Conservation (phyloP, 2,329 filamentous ascomycete genomes). For the Tolypocladium cylindrosporum region DNA sequence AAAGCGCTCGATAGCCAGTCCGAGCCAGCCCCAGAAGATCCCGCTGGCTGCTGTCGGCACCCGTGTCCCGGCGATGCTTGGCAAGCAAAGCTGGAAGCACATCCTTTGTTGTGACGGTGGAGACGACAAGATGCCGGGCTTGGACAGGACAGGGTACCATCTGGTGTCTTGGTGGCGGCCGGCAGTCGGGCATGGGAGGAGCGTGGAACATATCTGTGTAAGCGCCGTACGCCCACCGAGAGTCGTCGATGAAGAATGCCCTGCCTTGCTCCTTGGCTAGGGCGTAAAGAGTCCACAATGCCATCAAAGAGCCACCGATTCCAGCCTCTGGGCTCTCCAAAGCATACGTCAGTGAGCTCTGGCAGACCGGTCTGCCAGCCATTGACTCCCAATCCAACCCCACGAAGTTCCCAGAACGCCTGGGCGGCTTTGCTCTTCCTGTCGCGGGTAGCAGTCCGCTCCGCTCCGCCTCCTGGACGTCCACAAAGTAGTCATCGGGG, state of each 20-base stretch:
- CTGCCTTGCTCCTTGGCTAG: conserved; percentile 64
- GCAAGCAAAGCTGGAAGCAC: conserved; percentile 49
- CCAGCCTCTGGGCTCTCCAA: conserved; percentile 66
- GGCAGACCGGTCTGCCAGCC: conserved; percentile 48
- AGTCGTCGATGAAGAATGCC: conserved; percentile 77
- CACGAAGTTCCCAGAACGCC: conserved; percentile 34
- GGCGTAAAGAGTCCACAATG: conserved; percentile 76
- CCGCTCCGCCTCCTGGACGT: conserved; percentile 61
- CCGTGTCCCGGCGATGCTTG: conserved; percentile 17
- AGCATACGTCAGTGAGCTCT: conserved; percentile 65
- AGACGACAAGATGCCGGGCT: conserved; percentile 66
- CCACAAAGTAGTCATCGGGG: conserved; percentile 60
- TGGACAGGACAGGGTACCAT: conserved; percentile 72
- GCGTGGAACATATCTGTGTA: conserved; percentile 64
- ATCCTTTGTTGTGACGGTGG: conserved; percentile 53
- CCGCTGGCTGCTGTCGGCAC: conserved; percentile 20
- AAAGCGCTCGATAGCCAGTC: conserved; percentile 63
- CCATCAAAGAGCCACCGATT: conserved; percentile 65
- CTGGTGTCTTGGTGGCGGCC: conserved; percentile 61
- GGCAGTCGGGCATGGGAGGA: conserved; percentile 55
- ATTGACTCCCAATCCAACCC: conserved; percentile 34
- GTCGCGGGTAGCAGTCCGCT: conserved; percentile 47
- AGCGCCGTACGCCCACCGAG: conserved; percentile 70
- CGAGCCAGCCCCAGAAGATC: conserved; percentile 60
- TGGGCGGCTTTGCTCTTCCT: conserved; percentile 24